Evolutionary conservation across 129 eudicot species (phyloP), one percentile per base, ranked within the genome.

Genomic region (Mikania micrantha): DNA sequence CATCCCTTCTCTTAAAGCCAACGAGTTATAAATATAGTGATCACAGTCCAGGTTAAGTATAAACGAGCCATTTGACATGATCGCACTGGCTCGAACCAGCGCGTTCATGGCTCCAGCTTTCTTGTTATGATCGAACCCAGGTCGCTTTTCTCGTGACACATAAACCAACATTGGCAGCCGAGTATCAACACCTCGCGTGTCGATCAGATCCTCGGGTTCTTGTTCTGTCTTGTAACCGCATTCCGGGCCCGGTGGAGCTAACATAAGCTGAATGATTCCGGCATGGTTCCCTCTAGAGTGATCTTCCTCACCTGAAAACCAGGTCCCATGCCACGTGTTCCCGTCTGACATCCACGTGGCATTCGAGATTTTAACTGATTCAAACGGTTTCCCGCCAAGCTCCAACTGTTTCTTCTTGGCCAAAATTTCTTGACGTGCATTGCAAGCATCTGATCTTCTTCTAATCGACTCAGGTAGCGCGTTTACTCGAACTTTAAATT

Each of bases 341-440:
- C 84, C 86, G 52, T 85, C 90, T 0, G 87, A 83, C 90, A 85
- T 85, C 90, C 90, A 85, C 9, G 90, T 81, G 28, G 87, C 87
- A 25, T 60, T 79, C 4, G 84, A 66, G 3, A 81, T 74, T 71
- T 85, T 85, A 20, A 79, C 32, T 3, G 79, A 35, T 17, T 79
- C 87, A 35, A 48, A 59, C 9, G 20, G 9, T 41, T 74, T 79
- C 20, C 80, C 87, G 20, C 64, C 81, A 11, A 12, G 27, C 56
- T 34, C 81, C 69, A 78, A 75, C 62, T 80, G 86, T 56, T 73
- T 77, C 83, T 86, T 86, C 49, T 80, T 77, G 20, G 88, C 88
- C 53, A 78, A 32, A 19, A 86, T 71, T 70, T 86, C 93, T 57
- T 86, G 88, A 22, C 93, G 42, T 21, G 93, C 88, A n/a, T 86